These are phyloP conservation scores for Colletotrichum ledebouriae DNA, from an alignment of 2,329 filamentous ascomycete species.

Conservation along the genomic window DNA sequence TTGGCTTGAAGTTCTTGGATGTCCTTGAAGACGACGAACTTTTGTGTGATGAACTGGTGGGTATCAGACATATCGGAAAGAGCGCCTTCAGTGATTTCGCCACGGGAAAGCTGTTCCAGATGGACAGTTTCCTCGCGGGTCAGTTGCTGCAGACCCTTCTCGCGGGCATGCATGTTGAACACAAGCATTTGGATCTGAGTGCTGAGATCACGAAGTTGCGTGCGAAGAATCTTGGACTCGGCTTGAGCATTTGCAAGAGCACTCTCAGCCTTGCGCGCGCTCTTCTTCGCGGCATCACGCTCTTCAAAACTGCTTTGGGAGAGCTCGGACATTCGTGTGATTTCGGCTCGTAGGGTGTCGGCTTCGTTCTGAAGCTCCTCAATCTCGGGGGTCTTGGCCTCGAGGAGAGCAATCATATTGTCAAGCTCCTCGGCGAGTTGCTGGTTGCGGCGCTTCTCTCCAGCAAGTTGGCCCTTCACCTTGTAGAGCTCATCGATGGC, in stretches of 20 bases:
- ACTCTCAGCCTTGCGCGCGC: constrained; percentile 82
- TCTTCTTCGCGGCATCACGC: constrained; percentile 82
- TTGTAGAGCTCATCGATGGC: constrained; percentile 75
- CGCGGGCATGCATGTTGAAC: constrained; percentile 85
- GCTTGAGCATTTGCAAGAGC: constrained; percentile 73
- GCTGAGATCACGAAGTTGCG: constrained; percentile 90
- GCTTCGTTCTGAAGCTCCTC: constrained; percentile 88
- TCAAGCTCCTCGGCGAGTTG: constrained; percentile 84
- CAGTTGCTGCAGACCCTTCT: constrained; percentile 81
- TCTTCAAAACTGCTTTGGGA: constrained; percentile 86
- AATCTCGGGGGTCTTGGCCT: constrained; percentile 88
- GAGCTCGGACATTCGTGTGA: constrained; percentile 86
- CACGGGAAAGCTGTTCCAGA: constrained; percentile 81
- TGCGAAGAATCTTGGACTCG: constrained; percentile 83
- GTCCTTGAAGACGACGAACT: constrained; percentile 90
- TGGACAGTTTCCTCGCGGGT: constrained; percentile 79
- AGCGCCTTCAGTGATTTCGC: constrained; percentile 79
- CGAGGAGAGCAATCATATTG: constrained; percentile 86
- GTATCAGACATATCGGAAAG: constrained; percentile 85
- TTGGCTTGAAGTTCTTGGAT: constrained; percentile 87
- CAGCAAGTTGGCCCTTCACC: constrained; percentile 79
- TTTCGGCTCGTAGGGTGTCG: constrained; percentile 82
- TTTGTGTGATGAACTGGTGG: constrained; percentile 88
- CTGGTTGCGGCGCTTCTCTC: constrained; percentile 80
- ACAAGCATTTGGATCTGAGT: constrained; percentile 92